A percentile compares a stretch with the other conserved stretches of the same genome.
Conservation (phyloP, 139 green algal species). For the Picochlorum costavermella region DNA sequence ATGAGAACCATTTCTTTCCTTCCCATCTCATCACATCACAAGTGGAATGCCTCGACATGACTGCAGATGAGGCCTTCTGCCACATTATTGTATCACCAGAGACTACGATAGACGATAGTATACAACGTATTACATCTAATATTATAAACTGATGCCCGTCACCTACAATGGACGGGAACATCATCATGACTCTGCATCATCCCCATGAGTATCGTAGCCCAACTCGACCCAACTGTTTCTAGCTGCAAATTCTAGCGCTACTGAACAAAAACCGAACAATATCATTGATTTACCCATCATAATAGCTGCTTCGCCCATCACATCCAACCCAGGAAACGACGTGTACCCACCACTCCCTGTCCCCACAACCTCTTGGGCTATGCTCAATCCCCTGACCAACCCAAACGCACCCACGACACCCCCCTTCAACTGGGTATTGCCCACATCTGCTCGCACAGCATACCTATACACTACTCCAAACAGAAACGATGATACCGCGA, state of each 20-base stretch:
- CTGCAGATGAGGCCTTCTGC: not conserved
- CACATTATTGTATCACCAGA: too few relatives aligned
- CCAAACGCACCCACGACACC: constrained; percentile 55
- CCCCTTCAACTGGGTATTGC: constrained; percentile 39
- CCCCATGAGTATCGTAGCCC: not conserved
- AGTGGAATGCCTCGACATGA: not conserved
- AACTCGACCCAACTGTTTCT: not conserved
- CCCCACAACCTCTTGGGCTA: constrained; percentile 22
- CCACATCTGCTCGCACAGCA: constrained; percentile 30
- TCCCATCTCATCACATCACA: not conserved
- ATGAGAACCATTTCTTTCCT: not conserved
- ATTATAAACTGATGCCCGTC: too few relatives aligned
- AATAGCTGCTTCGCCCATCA: constrained; percentile 34
- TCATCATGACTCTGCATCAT: not conserved
- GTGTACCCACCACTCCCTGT: not conserved
- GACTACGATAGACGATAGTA: too few relatives aligned
- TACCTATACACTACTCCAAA: constrained; percentile 60
- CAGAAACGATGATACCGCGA: constrained; percentile 31
- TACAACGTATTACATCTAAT: too few relatives aligned
- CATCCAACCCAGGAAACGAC: not conserved
- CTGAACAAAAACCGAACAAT: constrained; percentile 54
- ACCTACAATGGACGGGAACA: too few relatives aligned
- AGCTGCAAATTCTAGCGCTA: constrained; percentile 48
- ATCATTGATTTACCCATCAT: constrained; percentile 46
- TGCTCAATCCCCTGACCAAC: constrained; percentile 38